Percentiles rank a stretch among this genome's conserved stretches.
Conservation (phyloP, 371 early-diverging fungal species). For the Conidiobolus incongruus region DNA sequence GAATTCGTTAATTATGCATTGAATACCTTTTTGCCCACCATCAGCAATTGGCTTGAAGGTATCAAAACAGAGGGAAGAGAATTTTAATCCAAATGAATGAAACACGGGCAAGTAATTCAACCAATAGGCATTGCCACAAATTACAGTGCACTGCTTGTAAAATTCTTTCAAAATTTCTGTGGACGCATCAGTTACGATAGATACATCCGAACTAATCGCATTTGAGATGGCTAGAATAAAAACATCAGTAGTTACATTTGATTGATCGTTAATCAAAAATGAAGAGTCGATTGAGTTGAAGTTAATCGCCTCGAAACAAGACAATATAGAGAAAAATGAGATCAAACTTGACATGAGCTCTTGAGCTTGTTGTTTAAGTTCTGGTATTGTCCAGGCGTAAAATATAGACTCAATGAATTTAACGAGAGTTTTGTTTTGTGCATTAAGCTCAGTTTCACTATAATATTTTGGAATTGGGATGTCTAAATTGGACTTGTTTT, state of each 20-base stretch:
- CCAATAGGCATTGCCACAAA: neutral
- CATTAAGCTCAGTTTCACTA: too few species aligned
- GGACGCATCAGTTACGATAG: neutral
- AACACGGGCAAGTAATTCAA: constrained; percentile 22
- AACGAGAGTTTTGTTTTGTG: too few species aligned
- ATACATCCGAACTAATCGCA: too few species aligned
- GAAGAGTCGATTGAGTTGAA: too few species aligned
- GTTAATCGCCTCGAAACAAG: too few species aligned
- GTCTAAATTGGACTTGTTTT: too few species aligned
- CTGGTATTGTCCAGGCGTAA: too few species aligned
- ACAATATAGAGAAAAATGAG: constrained; percentile 22
- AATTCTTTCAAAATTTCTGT: neutral
- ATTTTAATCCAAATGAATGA: constrained; percentile 47
- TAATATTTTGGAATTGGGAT: too few species aligned
- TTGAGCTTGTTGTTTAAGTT: constrained; percentile 8
- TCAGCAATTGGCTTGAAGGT: constrained; percentile 63
- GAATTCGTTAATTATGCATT: constrained; percentile 52
- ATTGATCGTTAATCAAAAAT: too few species aligned
- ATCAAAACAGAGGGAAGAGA: constrained; percentile 67
- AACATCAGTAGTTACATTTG: too few species aligned
- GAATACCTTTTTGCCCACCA: constrained; percentile 80
- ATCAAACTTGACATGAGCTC: constrained; percentile 32
- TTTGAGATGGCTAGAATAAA: too few species aligned
- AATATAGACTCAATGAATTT: too few species aligned
- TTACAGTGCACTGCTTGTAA: neutral